These are phyloP conservation scores for Salix koriyanagi DNA, from an alignment of 345 rosid genomes.

Conservation along the genomic window DNA sequence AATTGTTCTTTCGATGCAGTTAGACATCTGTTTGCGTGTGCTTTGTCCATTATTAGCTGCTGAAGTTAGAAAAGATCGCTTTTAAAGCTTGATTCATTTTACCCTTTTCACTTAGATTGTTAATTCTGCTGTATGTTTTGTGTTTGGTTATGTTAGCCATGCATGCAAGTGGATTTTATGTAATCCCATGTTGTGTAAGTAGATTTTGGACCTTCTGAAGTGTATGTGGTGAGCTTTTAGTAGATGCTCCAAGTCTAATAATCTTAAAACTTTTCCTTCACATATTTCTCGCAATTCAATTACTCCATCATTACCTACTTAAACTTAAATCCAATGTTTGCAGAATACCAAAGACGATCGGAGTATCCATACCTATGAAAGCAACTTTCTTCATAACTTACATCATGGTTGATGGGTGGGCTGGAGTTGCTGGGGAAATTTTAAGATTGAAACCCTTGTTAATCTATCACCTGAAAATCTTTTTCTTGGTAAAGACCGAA, in stretches of 20 bases:
- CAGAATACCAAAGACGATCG: constrained; percentile 87
- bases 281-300: not conserved
- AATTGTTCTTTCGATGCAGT: not conserved
- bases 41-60: not conserved
- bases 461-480: constrained; percentile 72
- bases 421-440: constrained; percentile 94
- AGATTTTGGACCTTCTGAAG: not conserved
- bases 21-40: not conserved
- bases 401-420: constrained; percentile 98
- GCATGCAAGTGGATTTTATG: no score
- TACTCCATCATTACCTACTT: not conserved
- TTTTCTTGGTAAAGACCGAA: constrained; percentile 84
- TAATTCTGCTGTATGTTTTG: not conserved
- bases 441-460: constrained; percentile 74
- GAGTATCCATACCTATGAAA: constrained; percentile 91
- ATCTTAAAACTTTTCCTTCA: not conserved
- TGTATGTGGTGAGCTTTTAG: not conserved
- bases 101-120: not conserved
- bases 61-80: not conserved
- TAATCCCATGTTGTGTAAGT: not conserved
- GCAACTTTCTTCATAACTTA: constrained; percentile 95
- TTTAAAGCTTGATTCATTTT: not conserved
- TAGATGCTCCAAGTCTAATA: not conserved
- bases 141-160: no score
- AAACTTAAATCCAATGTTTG: constrained; percentile 5